Evolutionary conservation across 2,329 filamentous ascomycete species (phyloP), one percentile per base, ranked within the genome.

Genomic region (Diplodia corticola): DNA sequence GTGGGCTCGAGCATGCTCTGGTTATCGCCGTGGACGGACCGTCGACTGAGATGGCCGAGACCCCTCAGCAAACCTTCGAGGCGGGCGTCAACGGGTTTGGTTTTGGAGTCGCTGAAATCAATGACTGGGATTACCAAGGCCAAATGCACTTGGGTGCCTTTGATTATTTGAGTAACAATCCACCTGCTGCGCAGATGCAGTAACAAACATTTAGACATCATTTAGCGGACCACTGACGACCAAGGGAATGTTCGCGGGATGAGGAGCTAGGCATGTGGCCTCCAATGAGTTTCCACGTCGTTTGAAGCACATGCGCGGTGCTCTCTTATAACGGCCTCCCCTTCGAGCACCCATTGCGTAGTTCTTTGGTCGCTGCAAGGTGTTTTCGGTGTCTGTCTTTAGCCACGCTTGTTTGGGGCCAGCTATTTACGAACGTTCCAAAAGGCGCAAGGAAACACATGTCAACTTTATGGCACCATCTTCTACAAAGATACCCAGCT

Each of bases 1-100:
- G 76, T n/a, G 76, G 76, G 1, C 69, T 78, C 4, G 76, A 78
- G 69, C 76, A 78, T 67, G 74, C 76, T 1, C 71, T 78, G 2
- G 76, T 74, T 2, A 74, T 78, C 20, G 76, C 77, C 44, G 67
- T 77, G 17, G 70, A 77, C 37, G 75, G 10, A 44, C 71, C 35
- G 71, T 74, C 63, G 73, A 76, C 68, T 69, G 72, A 46, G 70
- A 73, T 33, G 75, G 71, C 68, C 72, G 69, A 73, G 69, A 69
- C 74, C 65, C 70, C 69, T 15, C 72, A 71, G 24, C 71, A 73
- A 61, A 65, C 69, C 15, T 54, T 70, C 4, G 74, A 75, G 50
- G 68, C 57, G 4, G 57, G 57, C 4, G n/a, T 35, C 44, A 49
- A 61, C 57, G 57, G 57, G 7, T 61, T 61, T 28, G 57, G 73